Percentiles rank a stretch among this genome's conserved stretches.
phyloP scores from a whole-genome alignment of 169 alveolate genomes.

The Cryptosporidium canis region DNA sequence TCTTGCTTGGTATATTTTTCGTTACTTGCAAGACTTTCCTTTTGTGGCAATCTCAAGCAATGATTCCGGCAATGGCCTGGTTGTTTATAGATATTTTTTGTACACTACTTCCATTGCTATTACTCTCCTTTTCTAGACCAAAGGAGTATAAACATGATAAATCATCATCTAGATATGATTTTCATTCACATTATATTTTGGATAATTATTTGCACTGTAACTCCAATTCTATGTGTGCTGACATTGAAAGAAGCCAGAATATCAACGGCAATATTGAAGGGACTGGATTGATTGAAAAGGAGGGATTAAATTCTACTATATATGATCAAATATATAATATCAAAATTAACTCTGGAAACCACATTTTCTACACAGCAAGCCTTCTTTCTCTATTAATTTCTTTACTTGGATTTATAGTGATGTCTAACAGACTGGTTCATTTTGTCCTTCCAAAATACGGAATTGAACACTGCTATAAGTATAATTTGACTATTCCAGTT shows the following conservation, averaged over 20 bases:
- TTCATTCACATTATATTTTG: too few relatives aligned
- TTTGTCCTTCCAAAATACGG: constrained; percentile 30
- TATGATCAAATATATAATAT: not conserved
- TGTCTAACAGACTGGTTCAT: constrained; percentile 29
- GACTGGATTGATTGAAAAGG: not conserved
- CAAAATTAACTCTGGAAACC: not conserved
- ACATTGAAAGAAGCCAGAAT: not conserved
- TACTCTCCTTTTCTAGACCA: constrained; percentile 42
- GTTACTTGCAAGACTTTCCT: constrained; percentile 46
- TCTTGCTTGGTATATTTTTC: constrained; percentile 31
- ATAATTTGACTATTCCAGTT: constrained; percentile 19
- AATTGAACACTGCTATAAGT: constrained; percentile 7
- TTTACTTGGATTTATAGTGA: not conserved
- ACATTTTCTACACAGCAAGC: not conserved
- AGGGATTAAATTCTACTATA: not conserved
- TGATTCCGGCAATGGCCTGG: constrained; percentile 70
- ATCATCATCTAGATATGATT: not conserved
- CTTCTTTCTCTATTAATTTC: constrained; percentile 3
- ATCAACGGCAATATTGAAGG: too few relatives aligned
- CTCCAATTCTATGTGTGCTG: not conserved
- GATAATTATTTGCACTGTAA: not conserved
- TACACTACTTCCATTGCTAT: constrained; percentile 27
- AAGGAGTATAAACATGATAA: constrained; percentile 7
- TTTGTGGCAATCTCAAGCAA: constrained; percentile 63
- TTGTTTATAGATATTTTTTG: constrained; percentile 61